These are phyloP conservation scores for Fusarium austroafricanum DNA, from an alignment of 2,329 filamentous ascomycete genomes.

Conservation along the genomic window DNA sequence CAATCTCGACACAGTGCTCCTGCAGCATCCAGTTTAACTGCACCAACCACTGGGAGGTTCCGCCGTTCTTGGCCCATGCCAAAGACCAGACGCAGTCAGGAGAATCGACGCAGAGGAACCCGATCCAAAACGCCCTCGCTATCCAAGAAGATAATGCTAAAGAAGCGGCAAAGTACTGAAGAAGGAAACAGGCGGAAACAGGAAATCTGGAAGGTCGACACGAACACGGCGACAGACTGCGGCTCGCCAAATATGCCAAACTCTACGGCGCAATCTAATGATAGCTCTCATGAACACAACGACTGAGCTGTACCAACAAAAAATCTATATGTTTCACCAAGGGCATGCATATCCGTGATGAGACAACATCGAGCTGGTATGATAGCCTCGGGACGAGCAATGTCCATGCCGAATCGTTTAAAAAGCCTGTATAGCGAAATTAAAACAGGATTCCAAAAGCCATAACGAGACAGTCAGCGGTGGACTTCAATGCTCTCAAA, in stretches of 20 bases:
- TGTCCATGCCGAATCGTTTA: no score
- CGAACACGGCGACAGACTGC: slow-evolving; percentile 16
- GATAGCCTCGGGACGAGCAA: no score
- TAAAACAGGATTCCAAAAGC: no score
- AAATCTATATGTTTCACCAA: neutral
- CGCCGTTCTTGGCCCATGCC: slow-evolving; percentile 33
- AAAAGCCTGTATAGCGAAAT: no score
- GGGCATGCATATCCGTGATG: neutral
- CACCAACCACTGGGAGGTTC: slow-evolving; percentile 38
- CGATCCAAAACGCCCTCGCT: slow-evolving; percentile 4
- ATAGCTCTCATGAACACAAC: slow-evolving; percentile 19
- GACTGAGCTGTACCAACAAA: slow-evolving; percentile 8
- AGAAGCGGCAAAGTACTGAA: slow-evolving; percentile 3
- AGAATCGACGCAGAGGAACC: slow-evolving; percentile 10
- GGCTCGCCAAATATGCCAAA: slow-evolving; percentile 26
- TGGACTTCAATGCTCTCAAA: neutral
- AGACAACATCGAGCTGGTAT: neutral
- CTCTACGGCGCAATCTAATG: slow-evolving; percentile 22
- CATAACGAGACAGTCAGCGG: no score
- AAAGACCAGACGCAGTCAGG: neutral
- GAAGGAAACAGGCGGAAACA: slow-evolving; percentile 4
- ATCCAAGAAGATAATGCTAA: slow-evolving; percentile 2
- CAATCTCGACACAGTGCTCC: slow-evolving; percentile 26
- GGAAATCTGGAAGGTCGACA: slow-evolving; percentile 12
- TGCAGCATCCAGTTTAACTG: slow-evolving; percentile 9